These are phyloP conservation scores for Cyberlindnera meyerae DNA, from an alignment of 805 yeast genomes.

Conservation along the genomic window DNA sequence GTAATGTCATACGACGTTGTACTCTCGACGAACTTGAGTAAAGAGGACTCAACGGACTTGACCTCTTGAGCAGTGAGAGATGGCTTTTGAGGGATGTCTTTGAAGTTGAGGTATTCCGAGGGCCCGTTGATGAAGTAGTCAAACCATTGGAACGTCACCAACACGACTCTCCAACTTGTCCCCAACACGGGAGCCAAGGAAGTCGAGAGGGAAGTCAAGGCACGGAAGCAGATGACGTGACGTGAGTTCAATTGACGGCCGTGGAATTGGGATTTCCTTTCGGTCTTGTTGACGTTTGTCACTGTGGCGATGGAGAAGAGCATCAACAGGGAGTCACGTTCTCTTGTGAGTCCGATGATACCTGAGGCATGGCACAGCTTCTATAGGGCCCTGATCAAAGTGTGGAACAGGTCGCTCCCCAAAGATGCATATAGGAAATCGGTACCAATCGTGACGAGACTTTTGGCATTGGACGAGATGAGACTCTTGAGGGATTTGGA, in stretches of 20 bases:
- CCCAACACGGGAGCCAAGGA: constrained; percentile 76
- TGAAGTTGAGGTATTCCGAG: constrained; percentile 32
- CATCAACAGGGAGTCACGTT: constrained; percentile 55
- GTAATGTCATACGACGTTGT: constrained; percentile 48
- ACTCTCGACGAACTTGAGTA: constrained; percentile 58
- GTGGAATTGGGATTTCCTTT: constrained; percentile 21
- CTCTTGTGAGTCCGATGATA: constrained; percentile 47
- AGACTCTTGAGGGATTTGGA: constrained; percentile 22
- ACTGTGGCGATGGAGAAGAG: constrained; percentile 43
- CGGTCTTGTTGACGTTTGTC: constrained; percentile 32
- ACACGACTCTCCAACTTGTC: constrained; percentile 58
- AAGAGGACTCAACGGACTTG: constrained; percentile 47
- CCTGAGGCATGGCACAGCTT: constrained; percentile 82
- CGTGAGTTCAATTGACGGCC: constrained; percentile 54
- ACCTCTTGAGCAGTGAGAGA: constrained; percentile 42
- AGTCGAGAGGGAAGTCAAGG: constrained; percentile 67
- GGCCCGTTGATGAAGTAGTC: constrained; percentile 67
- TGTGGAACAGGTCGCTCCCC: constrained; percentile 67
- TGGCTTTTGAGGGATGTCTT: constrained; percentile 39
- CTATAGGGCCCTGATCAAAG: constrained; percentile 67
- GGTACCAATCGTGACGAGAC: constrained; percentile 40
- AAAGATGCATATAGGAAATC: constrained; percentile 58
- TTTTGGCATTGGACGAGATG: constrained; percentile 33
- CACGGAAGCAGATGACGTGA: constrained; percentile 72
- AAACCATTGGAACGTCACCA: constrained; percentile 73